These are phyloP conservation scores for Eremomyces bilateralis DNA, from an alignment of 495 filamentous ascomycete species.

Conservation along the genomic window DNA sequence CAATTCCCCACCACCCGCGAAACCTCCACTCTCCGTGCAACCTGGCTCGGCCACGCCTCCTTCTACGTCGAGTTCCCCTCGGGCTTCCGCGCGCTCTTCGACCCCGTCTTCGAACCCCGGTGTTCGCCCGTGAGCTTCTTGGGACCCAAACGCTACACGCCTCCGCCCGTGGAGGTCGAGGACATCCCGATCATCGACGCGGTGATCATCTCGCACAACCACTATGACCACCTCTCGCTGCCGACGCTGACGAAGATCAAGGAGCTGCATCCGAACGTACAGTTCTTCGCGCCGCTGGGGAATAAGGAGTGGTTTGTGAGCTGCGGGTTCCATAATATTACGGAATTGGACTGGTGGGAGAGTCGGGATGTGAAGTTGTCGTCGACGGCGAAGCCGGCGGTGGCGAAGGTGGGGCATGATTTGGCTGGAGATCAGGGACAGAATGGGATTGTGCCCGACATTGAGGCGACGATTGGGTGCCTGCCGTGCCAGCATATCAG, in stretches of 20 bases:
- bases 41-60: constrained; percentile 93
- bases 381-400: not conserved
- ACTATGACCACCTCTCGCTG: constrained; percentile 84
- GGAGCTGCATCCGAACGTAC: constrained; percentile 50
- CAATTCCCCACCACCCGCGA: constrained; percentile 40
- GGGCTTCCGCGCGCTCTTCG: constrained; percentile 78
- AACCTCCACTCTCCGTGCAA: constrained; percentile 49
- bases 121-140: constrained; percentile 56
- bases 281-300: constrained; percentile 81
- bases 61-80: constrained; percentile 82
- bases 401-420: not conserved
- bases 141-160: constrained; percentile 64
- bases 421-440: not conserved
- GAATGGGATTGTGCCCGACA: constrained; percentile 15
- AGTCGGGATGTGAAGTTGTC: constrained; percentile 45
- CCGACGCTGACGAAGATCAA: constrained; percentile 49
- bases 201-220: constrained; percentile 79
- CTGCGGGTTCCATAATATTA: constrained; percentile 46
- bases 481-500: constrained; percentile 74
- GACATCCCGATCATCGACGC: constrained; percentile 73
- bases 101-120: constrained; percentile 80
- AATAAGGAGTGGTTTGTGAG: constrained; percentile 65
- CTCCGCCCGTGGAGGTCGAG: constrained; percentile 50
- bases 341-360: constrained; percentile 95
- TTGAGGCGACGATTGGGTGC: constrained; percentile 57